Conservation (phyloP, 2,329 filamentous ascomycete genomes). For the Thelonectria discophora region DNA sequence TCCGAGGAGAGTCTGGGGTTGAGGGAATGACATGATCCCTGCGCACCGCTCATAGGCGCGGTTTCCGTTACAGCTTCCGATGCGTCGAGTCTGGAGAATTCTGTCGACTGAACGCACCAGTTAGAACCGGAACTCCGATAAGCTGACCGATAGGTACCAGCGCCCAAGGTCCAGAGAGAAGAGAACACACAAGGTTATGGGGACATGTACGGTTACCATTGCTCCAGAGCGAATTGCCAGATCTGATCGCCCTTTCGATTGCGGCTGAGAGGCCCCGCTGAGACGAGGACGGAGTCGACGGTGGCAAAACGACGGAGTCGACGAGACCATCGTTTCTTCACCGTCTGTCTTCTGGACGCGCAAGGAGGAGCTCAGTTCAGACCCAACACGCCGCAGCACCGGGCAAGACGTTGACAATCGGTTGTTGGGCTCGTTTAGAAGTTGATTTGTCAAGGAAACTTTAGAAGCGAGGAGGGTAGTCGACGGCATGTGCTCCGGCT, state of each 20-base stretch:
- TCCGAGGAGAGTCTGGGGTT: constrained; percentile 21
- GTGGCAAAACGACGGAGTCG: background rate
- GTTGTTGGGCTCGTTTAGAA: constrained; percentile 7
- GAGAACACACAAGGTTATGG: background rate
- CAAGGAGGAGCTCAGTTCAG: background rate
- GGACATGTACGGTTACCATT: background rate
- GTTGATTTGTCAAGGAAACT: constrained; percentile 16
- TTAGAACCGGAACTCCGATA: constrained; percentile 12
- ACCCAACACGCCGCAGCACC: constrained; percentile 9
- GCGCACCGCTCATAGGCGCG: constrained; percentile 20
- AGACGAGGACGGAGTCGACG: background rate
- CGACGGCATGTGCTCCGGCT: constrained; percentile 4
- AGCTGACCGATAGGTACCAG: constrained; percentile 4
- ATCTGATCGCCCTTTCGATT: constrained; percentile 13
- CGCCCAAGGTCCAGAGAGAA: background rate
- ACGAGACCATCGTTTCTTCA: background rate
- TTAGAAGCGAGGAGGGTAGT: constrained; percentile 5
- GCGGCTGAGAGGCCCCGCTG: constrained; percentile 13
- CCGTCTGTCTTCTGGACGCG: background rate
- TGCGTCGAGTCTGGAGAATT: constrained; percentile 6
- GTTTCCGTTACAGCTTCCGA: constrained; percentile 22
- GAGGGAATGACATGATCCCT: constrained; percentile 21
- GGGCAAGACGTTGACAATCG: background rate
- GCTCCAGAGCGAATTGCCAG: background rate
- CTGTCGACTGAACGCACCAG: constrained; percentile 10